Conservation (phyloP, 2,329 filamentous ascomycete genomes). For the Pseudofabraea citricarpa region DNA sequence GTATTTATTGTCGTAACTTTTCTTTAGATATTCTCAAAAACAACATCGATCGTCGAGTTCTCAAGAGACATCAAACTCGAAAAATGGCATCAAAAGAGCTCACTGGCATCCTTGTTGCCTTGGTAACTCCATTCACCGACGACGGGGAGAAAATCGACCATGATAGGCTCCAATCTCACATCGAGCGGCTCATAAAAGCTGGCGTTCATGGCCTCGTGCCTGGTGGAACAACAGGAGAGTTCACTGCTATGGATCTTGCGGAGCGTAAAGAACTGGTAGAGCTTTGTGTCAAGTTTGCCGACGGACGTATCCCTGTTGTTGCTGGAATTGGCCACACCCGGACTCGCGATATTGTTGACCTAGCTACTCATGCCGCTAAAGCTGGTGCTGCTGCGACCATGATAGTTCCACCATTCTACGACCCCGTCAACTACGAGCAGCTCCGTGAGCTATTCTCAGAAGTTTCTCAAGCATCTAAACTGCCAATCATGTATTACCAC, state of each 20-base stretch:
- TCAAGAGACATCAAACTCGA: neutral
- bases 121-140: constrained; percentile 42
- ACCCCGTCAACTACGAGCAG: constrained; percentile 35
- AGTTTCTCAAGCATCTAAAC: constrained; percentile 32
- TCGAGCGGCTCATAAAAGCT: constrained; percentile 38
- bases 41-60: neutral
- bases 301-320: constrained; percentile 36
- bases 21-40: neutral
- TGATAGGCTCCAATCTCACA: constrained; percentile 34
- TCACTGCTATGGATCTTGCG: constrained; percentile 36
- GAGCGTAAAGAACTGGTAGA: constrained; percentile 42
- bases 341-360: constrained; percentile 34
- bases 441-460: constrained; percentile 36
- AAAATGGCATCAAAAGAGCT: constrained; percentile 11
- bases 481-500: constrained; percentile 47
- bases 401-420: constrained; percentile 46
- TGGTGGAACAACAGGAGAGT: constrained; percentile 45
- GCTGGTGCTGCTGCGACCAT: constrained; percentile 38
- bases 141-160: constrained; percentile 37
- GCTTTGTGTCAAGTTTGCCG: constrained; percentile 31
- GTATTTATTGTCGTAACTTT: neutral
- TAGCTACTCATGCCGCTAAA: constrained; percentile 33
- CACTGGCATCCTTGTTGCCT: constrained; percentile 41
- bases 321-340: constrained; percentile 40
- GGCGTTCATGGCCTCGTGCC: constrained; percentile 46